Conservation (phyloP, 2,329 filamentous ascomycete genomes). For the Drechmeria coniospora region DNA sequence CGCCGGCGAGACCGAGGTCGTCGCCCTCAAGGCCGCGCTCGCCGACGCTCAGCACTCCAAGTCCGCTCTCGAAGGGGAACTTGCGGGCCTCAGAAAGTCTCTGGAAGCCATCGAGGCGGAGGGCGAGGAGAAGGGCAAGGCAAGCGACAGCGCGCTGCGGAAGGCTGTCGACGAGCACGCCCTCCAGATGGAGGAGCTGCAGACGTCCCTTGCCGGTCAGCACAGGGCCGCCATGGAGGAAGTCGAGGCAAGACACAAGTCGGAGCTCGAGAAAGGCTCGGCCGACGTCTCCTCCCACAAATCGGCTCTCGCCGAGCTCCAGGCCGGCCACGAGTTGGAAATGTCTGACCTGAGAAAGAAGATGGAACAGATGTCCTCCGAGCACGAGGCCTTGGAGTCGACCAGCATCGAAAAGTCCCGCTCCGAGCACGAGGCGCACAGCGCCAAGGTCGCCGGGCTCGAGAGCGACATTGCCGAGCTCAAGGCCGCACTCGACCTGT, state of each 20-base stretch:
- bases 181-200: conserved; percentile 33
- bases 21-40: conserved; percentile 31
- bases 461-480: conserved; percentile 37
- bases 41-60: too few relatives aligned
- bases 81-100: conserved; percentile 31
- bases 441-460: conserved; percentile 30
- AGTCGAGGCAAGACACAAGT: conserved; percentile 37
- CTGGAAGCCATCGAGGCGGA: conserved; percentile 26
- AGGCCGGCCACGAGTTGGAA: conserved; percentile 30
- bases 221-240: conserved; percentile 31
- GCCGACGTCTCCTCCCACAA: conserved; percentile 30
- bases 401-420: conserved; percentile 29
- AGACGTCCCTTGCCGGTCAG: conserved; percentile 31
- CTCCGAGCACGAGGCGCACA: conserved; percentile 27
- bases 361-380: conserved; percentile 35
- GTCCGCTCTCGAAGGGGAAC: conserved; percentile 31
- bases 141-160: conserved; percentile 17
- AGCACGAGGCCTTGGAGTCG: conserved; percentile 28
- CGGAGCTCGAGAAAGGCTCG: conserved; percentile 31
- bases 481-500: conserved; percentile 29
- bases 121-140: conserved; percentile 17
- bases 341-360: conserved; percentile 36
- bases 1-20: conserved; percentile 33
- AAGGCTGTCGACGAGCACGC: conserved; percentile 31
- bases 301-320: conserved; percentile 33